Percentiles rank a stretch among this genome's conserved stretches.
These are phyloP conservation scores for Rhamnella rubrinervis DNA, from an alignment of 331 rosid species.

Conservation along the genomic window DNA sequence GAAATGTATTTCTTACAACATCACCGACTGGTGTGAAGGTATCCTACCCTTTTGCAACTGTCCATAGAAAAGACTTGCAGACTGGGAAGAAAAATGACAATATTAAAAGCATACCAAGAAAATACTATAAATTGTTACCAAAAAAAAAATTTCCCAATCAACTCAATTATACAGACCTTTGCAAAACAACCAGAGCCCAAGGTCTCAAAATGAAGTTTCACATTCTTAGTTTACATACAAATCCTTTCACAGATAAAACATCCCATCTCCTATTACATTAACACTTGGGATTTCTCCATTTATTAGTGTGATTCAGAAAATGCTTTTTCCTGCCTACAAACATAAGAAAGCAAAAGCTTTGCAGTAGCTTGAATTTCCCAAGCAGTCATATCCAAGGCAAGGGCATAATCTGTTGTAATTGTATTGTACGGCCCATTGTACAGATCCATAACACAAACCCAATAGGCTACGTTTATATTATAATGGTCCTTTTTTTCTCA, in stretches of 20 bases:
- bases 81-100: slow-evolving; percentile 42
- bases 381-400: slow-evolving; percentile 97
- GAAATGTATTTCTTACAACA: slow-evolving; percentile 53
- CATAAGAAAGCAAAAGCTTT: slow-evolving; percentile 37
- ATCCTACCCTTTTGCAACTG: slow-evolving; percentile 88
- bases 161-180: background rate
- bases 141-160: too few relatives aligned
- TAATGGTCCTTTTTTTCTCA: too few relatives aligned
- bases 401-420: slow-evolving; percentile 68
- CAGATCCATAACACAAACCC: too few relatives aligned
- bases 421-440: too few relatives aligned
- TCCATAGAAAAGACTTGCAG: slow-evolving; percentile 98
- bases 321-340: too few relatives aligned
- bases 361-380: slow-evolving; percentile 89
- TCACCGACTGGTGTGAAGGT: slow-evolving; percentile 95
- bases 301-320: too few relatives aligned
- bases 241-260: too few relatives aligned
- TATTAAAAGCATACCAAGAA: slow-evolving; percentile 7
- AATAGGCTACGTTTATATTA: too few relatives aligned
- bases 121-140: background rate
- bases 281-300: too few relatives aligned
- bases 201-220: too few relatives aligned
- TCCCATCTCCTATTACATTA: too few relatives aligned
- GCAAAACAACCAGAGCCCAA: background rate
- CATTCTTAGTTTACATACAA: too few relatives aligned